Percentiles rank a stretch among this genome's conserved stretches.
Evolutionary conservation across 176 grass and related monocot genomes (phyloP).

Genomic region (Carex kokanica): DNA sequence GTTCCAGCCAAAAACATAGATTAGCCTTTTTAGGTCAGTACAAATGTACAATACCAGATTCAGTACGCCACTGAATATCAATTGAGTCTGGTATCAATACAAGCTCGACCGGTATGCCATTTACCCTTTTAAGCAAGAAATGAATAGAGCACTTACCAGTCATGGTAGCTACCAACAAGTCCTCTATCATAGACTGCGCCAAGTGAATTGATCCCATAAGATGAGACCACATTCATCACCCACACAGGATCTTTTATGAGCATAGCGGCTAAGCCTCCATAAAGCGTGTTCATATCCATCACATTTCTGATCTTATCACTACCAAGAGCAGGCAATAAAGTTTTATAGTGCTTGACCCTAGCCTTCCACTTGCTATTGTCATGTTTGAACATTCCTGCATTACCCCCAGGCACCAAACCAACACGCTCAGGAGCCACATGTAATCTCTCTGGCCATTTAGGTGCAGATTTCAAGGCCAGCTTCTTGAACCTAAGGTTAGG

Average conservation of each 20-base stretch:
- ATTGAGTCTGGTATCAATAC: not conserved
- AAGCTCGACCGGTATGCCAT: not conserved
- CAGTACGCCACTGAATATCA: not conserved
- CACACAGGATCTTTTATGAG: conserved; percentile 77
- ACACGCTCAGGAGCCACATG: conserved; percentile 50
- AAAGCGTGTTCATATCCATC: conserved; percentile 93
- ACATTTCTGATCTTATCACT: conserved; percentile 74
- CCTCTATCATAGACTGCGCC: conserved; percentile 85
- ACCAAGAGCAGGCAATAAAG: conserved; percentile 56
- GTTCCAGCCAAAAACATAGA: not conserved
- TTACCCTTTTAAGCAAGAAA: not conserved
- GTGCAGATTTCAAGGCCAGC: conserved; percentile 35
- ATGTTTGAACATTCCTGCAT: conserved; percentile 59
- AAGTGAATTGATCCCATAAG: conserved; percentile 65
- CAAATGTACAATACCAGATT: not conserved
- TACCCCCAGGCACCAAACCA: conserved; percentile 54
- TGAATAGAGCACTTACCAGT: conserved; percentile 47
- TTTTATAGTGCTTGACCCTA: conserved; percentile 61
- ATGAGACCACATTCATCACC: conserved; percentile 98
- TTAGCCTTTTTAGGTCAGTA: not conserved
- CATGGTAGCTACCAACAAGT: conserved; percentile 76
- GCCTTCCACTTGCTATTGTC: conserved; percentile 70
- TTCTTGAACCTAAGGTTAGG: conserved; percentile 55
- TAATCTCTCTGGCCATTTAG: conserved; percentile 86
- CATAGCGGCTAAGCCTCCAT: conserved; percentile 55